Conservation (phyloP, 2,329 filamentous ascomycete species). For the Alternaria triticina region DNA sequence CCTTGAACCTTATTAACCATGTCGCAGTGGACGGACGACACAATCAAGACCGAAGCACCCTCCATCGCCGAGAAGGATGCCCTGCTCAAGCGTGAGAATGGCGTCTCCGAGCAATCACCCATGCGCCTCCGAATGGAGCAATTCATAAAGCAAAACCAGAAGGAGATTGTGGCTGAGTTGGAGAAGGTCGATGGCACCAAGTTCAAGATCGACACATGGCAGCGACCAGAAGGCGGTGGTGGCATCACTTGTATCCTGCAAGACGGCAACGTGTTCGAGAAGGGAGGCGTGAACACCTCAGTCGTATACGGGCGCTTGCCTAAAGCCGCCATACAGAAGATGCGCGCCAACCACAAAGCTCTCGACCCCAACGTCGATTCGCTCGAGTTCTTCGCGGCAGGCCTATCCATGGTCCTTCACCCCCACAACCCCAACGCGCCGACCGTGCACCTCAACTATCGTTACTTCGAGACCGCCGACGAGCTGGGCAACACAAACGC, state of each 20-base stretch:
- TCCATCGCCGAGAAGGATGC: conserved; percentile 86
- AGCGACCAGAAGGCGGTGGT: conserved; percentile 84
- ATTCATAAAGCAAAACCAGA: conserved; percentile 91
- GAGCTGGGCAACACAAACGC: conserved; percentile 80
- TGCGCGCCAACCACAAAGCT: conserved; percentile 94
- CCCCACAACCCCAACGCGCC: conserved; percentile 96
- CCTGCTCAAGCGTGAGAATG: conserved; percentile 77
- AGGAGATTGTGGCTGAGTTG: conserved; percentile 82
- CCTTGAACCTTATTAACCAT: conserved; percentile 4
- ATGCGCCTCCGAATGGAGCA: conserved; percentile 99
- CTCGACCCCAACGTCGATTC: conserved; percentile 79
- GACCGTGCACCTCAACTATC: conserved; percentile 97
- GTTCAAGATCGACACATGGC: conserved; percentile 87
- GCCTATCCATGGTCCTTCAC: conserved; percentile 90
- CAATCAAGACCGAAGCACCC: conserved; percentile 62
- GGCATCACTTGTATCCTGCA: conserved; percentile 95
- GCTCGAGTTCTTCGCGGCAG: conserved; percentile 93
- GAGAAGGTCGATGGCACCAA: conserved; percentile 81
- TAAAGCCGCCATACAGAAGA: conserved; percentile 77
- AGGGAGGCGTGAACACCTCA: conserved; percentile 93
- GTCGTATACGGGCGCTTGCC: conserved; percentile 93
- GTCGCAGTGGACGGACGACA: conserved; percentile 44
- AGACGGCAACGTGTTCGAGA: conserved; percentile 96
- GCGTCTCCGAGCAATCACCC: conserved; percentile 77
- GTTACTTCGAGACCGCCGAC: conserved; percentile 96